A percentile compares a stretch with the other conserved stretches of the same genome.
These are phyloP conservation scores for Corinectria fuckeliana DNA, from an alignment of 2,329 filamentous ascomycete species.

Conservation along the genomic window DNA sequence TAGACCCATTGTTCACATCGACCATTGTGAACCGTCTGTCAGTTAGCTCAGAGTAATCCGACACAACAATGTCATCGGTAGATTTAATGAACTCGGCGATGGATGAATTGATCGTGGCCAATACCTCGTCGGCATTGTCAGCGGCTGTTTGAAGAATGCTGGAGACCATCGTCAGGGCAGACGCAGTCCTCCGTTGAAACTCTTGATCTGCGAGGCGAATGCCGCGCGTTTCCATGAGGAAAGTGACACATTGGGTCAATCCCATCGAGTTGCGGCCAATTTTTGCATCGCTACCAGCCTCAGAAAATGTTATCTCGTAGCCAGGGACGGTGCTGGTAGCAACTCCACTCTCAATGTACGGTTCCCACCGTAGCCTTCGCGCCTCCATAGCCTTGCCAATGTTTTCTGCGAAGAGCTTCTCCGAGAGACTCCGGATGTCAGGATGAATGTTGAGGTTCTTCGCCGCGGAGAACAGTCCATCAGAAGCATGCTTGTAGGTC, in stretches of 20 bases:
- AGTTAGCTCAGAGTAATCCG: slow-evolving; percentile 32
- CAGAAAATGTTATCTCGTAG: background rate
- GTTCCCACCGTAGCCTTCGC: slow-evolving; percentile 36
- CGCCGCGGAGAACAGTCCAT: slow-evolving; percentile 35
- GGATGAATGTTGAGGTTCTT: slow-evolving; percentile 41
- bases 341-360: slow-evolving; percentile 26
- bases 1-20: slow-evolving; percentile 34
- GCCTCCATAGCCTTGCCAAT: slow-evolving; percentile 38
- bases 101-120: slow-evolving; percentile 34
- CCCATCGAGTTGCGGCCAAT: slow-evolving; percentile 39
- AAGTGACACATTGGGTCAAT: slow-evolving; percentile 37
- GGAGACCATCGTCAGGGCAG: slow-evolving; percentile 38
- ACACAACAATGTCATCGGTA: slow-evolving; percentile 39
- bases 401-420: slow-evolving; percentile 28
- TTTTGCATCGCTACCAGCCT: slow-evolving; percentile 38
- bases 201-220: slow-evolving; percentile 40
- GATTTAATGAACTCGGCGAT: slow-evolving; percentile 37
- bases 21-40: slow-evolving; percentile 37
- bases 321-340: background rate
- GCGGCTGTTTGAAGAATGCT: slow-evolving; percentile 40
- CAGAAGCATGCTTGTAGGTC: slow-evolving; percentile 27
- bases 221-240: slow-evolving; percentile 40
- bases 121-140: slow-evolving; percentile 37
- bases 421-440: slow-evolving; percentile 33
- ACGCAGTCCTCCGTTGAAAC: slow-evolving; percentile 39